Evolutionary conservation across 805 yeast species (phyloP).

Genomic region (Brettanomyces bruxellensis): DNA sequence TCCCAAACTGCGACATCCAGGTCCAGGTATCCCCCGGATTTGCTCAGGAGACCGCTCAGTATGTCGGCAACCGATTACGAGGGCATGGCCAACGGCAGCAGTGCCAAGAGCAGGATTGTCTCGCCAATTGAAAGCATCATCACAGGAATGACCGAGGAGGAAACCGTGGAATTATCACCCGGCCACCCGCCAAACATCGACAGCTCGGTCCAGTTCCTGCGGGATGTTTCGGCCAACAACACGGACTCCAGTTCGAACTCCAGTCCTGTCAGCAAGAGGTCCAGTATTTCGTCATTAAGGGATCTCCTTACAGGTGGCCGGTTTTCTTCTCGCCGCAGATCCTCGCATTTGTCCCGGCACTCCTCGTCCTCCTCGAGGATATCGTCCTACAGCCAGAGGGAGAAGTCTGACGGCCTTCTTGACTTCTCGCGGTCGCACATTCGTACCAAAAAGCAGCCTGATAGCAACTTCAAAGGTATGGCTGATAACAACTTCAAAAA

Average conservation of each 20-base stretch:
- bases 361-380: conserved; percentile 10
- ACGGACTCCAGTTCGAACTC: conserved; percentile 11
- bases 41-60: conserved; percentile 24
- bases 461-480: no score
- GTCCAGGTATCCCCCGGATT: no score
- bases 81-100: conserved; percentile 1
- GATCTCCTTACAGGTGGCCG: conserved; percentile 27
- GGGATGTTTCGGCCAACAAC: conserved; percentile 27
- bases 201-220: conserved; percentile 31
- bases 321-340: conserved; percentile 9
- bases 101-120: conserved; percentile 3
- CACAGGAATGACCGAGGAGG: conserved; percentile 23
- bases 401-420: no score
- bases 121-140: conserved; percentile 19
- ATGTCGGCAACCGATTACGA: conserved; percentile 24
- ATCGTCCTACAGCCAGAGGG: conserved; percentile 6
- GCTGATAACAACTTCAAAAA: no score
- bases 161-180: conserved; percentile 25
- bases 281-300: conserved; percentile 27
- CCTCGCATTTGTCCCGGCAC: conserved; percentile 9
- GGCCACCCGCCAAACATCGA: conserved; percentile 19
- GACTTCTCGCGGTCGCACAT: no score
- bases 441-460: no score
- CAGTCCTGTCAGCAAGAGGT: conserved; percentile 17
- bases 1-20: no score